Evolutionary conservation across 768 basidiomycete genomes (phyloP), one percentile per base, ranked within the genome.

Genomic region (Leccinum barrowsii): DNA sequence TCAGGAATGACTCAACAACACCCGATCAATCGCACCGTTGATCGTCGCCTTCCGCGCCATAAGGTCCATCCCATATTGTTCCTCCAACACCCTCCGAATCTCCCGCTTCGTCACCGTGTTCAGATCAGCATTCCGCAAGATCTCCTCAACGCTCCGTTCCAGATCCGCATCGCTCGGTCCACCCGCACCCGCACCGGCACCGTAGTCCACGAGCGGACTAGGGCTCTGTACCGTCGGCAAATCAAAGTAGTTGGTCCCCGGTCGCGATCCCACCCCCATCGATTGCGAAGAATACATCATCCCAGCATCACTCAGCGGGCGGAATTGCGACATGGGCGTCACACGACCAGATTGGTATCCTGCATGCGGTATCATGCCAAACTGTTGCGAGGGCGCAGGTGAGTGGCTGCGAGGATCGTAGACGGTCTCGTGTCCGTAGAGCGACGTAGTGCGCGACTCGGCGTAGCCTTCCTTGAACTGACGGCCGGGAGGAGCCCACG

Each of bases 41-140:
- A 94, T 91, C 26, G 79, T 78, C 26, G 77, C 76, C 73, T 94
- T 92, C 57, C 87, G 82, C 22, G 83, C 63, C 12, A 84, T 82
- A 58, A 98, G 74, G 70, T 90, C 90, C 76, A 86, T 84, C 34
- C 87, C 88, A 69, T 89, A 97, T 59, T 80, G 81, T 59, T 85
- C 85, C 74, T 98, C 95, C 35, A 99, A 77, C 67, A 85, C 84
- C 56, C 85, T 80, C 40, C 96, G 83, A 52, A 99, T 87, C 64
- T 88, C 90, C 64, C 95, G 86, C 78, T 98, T 98, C 53, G 96
- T 98, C 58, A 97, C 81, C 11, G 85, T 85, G 68, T 94, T 92
- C 52, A 99, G 78, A 74, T 98, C 93, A 1, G 93, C 92, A 13
- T 78, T 74, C 17, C 81, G 82, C 54, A 98, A 76, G 42, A 97